Conservation (phyloP, 2,329 filamentous ascomycete genomes). For the Nannizzia gypsea region DNA sequence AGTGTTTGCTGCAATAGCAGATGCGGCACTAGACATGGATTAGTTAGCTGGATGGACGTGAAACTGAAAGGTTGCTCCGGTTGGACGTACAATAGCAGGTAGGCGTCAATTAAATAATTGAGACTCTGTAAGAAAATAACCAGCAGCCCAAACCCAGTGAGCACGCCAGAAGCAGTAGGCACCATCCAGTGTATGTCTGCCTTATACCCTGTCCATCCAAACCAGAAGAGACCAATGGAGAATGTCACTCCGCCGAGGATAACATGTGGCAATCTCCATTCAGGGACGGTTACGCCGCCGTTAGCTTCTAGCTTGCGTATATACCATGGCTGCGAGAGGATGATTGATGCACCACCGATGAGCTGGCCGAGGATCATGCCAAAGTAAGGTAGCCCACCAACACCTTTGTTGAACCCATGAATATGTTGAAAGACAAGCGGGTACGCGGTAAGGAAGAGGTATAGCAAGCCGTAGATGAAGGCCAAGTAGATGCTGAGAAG, state of each 20-base stretch:
- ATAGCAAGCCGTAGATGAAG: conserved; percentile 26
- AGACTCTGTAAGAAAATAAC: conserved; percentile 39
- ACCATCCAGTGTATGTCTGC: conserved; percentile 30
- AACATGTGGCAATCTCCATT: conserved; percentile 37
- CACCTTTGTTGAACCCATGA: conserved; percentile 18
- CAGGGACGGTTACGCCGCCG: conserved; percentile 26
- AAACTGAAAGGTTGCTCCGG: not conserved
- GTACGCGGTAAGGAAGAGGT: conserved; percentile 26
- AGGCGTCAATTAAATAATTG: conserved; percentile 34
- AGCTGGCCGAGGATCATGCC: conserved; percentile 34
- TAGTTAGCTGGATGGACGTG: not conserved
- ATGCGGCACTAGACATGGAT: conserved; percentile 32
- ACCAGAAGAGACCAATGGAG: conserved; percentile 33
- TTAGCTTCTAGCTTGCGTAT: conserved; percentile 26
- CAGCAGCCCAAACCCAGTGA: conserved; percentile 39
- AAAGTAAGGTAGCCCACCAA: conserved; percentile 36
- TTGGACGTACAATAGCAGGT: conserved; percentile 21
- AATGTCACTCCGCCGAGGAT: conserved; percentile 37
- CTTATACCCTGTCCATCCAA: conserved; percentile 31
- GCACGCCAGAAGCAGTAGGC: conserved; percentile 30
- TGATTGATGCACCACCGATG: conserved; percentile 30
- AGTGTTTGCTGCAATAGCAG: conserved; percentile 40
- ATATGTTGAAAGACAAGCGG: conserved; percentile 23
- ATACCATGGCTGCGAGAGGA: conserved; percentile 31
- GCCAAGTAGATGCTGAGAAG: conserved; percentile 30